These are phyloP conservation scores for Mycena citricolor DNA, from an alignment of 1,284 basidiomycete genomes.

Conservation along the genomic window DNA sequence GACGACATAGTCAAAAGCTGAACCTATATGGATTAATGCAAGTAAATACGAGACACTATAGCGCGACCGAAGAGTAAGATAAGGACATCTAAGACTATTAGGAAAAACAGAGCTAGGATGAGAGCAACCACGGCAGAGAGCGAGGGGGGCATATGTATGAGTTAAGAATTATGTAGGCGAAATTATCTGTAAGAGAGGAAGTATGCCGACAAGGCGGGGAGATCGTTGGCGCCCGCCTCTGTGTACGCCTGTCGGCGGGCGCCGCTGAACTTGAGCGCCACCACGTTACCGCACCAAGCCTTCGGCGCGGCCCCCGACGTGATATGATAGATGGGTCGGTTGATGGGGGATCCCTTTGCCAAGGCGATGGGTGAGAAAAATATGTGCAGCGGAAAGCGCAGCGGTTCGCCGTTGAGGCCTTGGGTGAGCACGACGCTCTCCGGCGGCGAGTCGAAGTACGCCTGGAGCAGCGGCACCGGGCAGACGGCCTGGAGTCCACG, in stretches of 20 bases:
- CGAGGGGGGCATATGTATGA: too few species aligned
- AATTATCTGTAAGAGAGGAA: constrained; percentile 77
- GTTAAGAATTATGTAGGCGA: too few species aligned
- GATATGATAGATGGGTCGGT: constrained; percentile 74
- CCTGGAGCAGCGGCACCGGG: constrained; percentile 62
- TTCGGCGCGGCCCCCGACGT: constrained; percentile 75
- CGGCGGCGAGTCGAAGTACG: constrained; percentile 48
- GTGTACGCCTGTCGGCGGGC: constrained; percentile 77
- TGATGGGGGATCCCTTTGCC: constrained; percentile 57
- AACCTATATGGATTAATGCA: too few species aligned
- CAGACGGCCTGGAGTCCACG: constrained; percentile 67
- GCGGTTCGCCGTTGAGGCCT: constrained; percentile 73
- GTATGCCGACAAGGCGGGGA: constrained; percentile 80
- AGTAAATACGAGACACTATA: too few species aligned
- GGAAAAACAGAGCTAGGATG: too few species aligned
- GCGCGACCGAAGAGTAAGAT: too few species aligned
- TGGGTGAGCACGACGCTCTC: constrained; percentile 71
- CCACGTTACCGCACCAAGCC: constrained; percentile 73
- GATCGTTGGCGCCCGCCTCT: constrained; percentile 77
- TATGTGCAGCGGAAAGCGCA: constrained; percentile 75
- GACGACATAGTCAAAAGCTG: too few species aligned
- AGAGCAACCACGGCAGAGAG: too few species aligned
- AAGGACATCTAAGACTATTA: too few species aligned
- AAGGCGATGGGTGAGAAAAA: constrained; percentile 71
- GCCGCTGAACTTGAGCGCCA: constrained; percentile 81